Conservation (phyloP, 1,284 basidiomycete genomes). For the Boletus subluridellus region DNA sequence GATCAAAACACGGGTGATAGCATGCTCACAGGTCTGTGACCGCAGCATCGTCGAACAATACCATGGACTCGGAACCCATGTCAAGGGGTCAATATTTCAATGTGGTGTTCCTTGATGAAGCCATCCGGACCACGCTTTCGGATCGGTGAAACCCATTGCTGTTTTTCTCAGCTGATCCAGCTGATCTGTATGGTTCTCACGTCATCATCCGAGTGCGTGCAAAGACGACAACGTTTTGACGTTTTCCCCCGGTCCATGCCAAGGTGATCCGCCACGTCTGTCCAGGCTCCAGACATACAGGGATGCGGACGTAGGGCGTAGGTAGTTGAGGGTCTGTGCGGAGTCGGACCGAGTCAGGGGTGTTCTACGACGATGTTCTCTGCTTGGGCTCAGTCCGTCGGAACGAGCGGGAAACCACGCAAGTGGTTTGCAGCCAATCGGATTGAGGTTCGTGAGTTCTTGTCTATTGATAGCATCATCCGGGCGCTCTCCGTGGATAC, state of each 20-base stretch:
- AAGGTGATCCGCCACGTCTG: not conserved
- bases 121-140: not conserved
- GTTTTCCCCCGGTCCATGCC: not conserved
- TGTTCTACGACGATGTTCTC: not conserved
- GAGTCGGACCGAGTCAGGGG: not conserved
- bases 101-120: not conserved
- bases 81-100: not conserved
- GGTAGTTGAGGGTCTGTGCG: not conserved
- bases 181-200: not conserved
- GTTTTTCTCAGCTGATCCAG: slow-evolving; percentile 1
- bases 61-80: not conserved
- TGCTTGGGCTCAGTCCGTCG: not conserved
- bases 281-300: not conserved
- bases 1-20: not conserved
- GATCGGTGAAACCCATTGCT: too few relatives aligned
- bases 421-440: not conserved
- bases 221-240: too few relatives aligned
- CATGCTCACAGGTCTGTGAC: not conserved
- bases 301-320: not conserved
- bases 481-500: not conserved
- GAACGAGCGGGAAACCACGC: not conserved
- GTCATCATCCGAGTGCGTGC: not conserved
- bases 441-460: not conserved
- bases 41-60: not conserved
- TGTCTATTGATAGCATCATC: not conserved